A percentile compares a stretch with the other conserved stretches of the same genome.
Conservation (phyloP, 345 rosid genomes). For the Arabidopsis thaliana region DNA sequence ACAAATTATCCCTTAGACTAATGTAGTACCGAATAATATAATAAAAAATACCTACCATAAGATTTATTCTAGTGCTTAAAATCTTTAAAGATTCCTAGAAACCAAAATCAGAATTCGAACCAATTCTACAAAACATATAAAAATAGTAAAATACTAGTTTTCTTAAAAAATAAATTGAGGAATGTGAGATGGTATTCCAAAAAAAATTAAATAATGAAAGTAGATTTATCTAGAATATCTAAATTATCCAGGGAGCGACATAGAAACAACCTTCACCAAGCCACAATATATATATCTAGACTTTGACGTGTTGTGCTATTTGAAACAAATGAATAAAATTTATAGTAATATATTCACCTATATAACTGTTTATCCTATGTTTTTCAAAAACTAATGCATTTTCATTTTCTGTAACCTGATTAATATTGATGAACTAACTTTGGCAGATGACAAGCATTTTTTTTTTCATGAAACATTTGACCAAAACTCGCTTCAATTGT, state of each 20-base stretch:
- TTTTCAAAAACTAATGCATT: not conserved
- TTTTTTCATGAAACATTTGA: not conserved
- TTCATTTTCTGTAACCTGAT: not conserved
- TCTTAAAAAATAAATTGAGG: not conserved
- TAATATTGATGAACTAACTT: not conserved
- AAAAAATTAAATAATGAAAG: not conserved
- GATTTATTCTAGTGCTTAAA: slow-evolving; percentile 1
- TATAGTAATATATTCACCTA: not conserved
- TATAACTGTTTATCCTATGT: not conserved
- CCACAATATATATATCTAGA: not conserved
- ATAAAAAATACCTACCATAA: slow-evolving; percentile 1
- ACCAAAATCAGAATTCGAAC: slow-evolving; percentile 12
- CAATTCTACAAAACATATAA: not conserved
- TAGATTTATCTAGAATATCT: not conserved
- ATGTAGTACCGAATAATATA: slow-evolving; percentile 11
- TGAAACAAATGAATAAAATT: not conserved
- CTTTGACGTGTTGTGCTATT: not conserved
- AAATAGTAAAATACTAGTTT: not conserved
- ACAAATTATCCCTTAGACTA: slow-evolving; percentile 2
- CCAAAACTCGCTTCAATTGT: not conserved
- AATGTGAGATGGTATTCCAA: not conserved
- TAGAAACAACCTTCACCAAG: not conserved
- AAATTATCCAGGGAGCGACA: not conserved
- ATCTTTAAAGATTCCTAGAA: slow-evolving; percentile 31
- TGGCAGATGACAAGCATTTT: not conserved